Evolutionary conservation across 2,329 filamentous ascomycete genomes (phyloP), one percentile per base, ranked within the genome.

Genomic region (Trichocomaceae sp.): DNA sequence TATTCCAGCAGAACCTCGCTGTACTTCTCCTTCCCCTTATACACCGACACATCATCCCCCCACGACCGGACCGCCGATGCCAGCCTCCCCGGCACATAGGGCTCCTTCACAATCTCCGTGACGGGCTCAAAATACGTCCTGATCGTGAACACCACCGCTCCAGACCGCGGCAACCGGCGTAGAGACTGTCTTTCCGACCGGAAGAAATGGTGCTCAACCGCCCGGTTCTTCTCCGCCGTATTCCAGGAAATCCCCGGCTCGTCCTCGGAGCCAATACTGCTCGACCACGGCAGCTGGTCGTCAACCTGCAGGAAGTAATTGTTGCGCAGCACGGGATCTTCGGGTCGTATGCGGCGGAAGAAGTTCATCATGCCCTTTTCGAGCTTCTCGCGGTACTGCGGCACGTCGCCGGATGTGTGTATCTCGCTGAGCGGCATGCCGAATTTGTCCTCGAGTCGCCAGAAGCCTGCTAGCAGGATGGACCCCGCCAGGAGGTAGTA

Each of bases 251-350:
- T 80, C 0, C 76, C 75, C 0, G 75, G 71, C 1, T 72, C 71
- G 66, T 95, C 87, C 69, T 95, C 90, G 15, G 72, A 62, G 0
- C 89, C 89, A 61, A 95, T 91, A 62, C 83, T 88, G 63, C 77
- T 73, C 57, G 84, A 88, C 89, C 89, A 95, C 0, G 86, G 76
- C 1, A 95, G 75, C 5, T 79, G 72, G 55, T 90, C 87, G 64
- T 95, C 89, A 1, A 93, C 88, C 71, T 95, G 89, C 59, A 95
- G 80, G 74, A 95, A 95, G 71, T 93, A 95, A 67, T 93, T 92
- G 67, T 91, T 89, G 56, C 88, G 77, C 19, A 83, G 62, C 22
- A 87, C 80, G 0, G 83, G 79, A 45, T 83, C 81, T 42, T 89
- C 83, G 1, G 86, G 85, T 64, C 80, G 78, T 0, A 93, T 69